These are phyloP conservation scores for Dendrobium chrysotoxum DNA, from an alignment of 106 monocot genomes.

Conservation along the genomic window DNA sequence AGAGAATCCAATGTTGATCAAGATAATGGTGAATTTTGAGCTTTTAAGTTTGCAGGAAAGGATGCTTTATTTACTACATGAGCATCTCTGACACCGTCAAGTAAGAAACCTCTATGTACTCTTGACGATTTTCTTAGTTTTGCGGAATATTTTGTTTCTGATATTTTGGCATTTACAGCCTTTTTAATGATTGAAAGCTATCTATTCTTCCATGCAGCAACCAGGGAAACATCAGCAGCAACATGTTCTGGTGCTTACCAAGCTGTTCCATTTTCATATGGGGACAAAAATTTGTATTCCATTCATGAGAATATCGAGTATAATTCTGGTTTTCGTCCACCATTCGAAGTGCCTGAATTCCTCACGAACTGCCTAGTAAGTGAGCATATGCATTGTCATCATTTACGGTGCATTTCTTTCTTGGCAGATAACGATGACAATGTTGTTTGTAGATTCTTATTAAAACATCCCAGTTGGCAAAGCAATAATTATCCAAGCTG, in stretches of 20 bases:
- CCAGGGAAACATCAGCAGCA: constrained; percentile 18
- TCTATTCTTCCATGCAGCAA: constrained; percentile 26
- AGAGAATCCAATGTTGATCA: constrained; percentile 2
- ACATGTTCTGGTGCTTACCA: constrained; percentile 40
- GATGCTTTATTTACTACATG: constrained; percentile 49
- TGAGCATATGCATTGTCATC: constrained; percentile 6
- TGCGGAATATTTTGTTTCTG: neutral
- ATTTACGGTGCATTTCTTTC: constrained; percentile 7
- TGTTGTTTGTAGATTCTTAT: constrained; percentile 44
- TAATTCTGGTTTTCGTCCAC: constrained; percentile 49
- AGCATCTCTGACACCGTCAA: constrained; percentile 49
- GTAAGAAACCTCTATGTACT: constrained; percentile 46
- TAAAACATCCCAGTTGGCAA: constrained; percentile 41
- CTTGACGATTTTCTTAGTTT: neutral
- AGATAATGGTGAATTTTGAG: constrained; percentile 24
- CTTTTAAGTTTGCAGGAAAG: constrained; percentile 64
- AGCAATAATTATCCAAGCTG: constrained; percentile 47
- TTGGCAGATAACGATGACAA: constrained; percentile 20
- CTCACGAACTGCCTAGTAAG: constrained; percentile 74
- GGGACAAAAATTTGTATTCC: constrained; percentile 9
- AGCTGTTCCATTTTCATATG: constrained; percentile 75
- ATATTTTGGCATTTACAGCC: constrained; percentile 2
- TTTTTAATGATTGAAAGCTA: constrained; percentile 4
- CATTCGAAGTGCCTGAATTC: constrained; percentile 67
- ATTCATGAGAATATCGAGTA: constrained; percentile 20